Evolutionary conservation across 2,329 filamentous ascomycete species (phyloP).

Genomic region (Colletotrichum limetticola): DNA sequence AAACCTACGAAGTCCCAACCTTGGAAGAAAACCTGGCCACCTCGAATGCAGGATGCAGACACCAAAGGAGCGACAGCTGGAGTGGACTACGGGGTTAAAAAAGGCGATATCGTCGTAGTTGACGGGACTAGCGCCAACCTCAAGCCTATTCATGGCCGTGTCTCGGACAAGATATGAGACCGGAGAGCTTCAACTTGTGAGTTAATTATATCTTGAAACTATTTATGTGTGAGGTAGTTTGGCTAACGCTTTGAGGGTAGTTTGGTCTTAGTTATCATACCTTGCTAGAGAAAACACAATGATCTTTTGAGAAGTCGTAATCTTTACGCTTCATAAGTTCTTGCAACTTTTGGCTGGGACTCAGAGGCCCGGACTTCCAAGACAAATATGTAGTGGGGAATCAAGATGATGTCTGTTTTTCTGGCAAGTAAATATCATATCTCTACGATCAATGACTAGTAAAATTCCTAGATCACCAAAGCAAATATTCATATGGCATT

Average conservation of each 20-base stretch:
- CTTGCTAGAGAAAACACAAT: too few species aligned
- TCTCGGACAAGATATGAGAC: neutral
- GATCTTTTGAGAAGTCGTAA: too few species aligned
- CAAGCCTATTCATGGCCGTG: neutral
- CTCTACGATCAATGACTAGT: too few species aligned
- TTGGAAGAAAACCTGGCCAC: conserved; percentile 19
- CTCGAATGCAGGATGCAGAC: neutral
- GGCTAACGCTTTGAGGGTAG: neutral
- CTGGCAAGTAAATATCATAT: too few species aligned
- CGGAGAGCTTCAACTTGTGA: neutral
- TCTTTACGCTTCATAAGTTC: too few species aligned
- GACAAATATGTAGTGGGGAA: too few species aligned
- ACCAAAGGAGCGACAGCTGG: neutral
- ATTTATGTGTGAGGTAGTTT: neutral
- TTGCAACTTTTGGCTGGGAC: too few species aligned
- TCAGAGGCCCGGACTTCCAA: too few species aligned
- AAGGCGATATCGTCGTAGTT: conserved; percentile 10
- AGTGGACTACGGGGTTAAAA: conserved; percentile 3
- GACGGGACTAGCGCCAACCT: conserved; percentile 12
- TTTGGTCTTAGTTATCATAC: too few species aligned
- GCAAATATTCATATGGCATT: too few species aligned
- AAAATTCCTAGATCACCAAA: too few species aligned
- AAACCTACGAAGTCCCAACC: conserved; percentile 3
- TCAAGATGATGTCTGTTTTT: too few species aligned
- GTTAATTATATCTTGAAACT: neutral